Evolutionary conservation across 495 filamentous ascomycete genomes (phyloP).

Genomic region (Xylaria nigripes): DNA sequence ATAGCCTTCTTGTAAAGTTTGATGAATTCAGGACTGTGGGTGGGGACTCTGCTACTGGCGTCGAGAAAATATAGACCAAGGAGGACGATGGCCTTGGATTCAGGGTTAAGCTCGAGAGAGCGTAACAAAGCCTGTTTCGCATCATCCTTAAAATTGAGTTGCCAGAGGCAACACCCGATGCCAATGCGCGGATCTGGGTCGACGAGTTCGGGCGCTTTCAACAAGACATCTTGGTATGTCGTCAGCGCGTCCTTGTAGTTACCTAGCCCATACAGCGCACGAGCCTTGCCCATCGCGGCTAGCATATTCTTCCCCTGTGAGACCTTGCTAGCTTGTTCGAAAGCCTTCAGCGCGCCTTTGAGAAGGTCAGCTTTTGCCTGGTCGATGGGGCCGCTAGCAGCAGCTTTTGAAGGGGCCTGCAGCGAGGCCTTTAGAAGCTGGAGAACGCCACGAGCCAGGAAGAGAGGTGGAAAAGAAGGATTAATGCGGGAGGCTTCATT

Average conservation of each 20-base stretch:
- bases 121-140: constrained; percentile 86
- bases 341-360: constrained; percentile 76
- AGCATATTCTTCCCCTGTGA: constrained; percentile 82
- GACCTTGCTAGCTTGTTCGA: constrained; percentile 80
- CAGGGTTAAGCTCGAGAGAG: constrained; percentile 72
- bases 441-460: constrained; percentile 84
- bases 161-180: constrained; percentile 93
- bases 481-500: constrained; percentile 94
- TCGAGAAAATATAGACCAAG: constrained; percentile 84
- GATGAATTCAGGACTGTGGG: constrained; percentile 67
- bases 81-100: constrained; percentile 87
- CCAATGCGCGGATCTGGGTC: constrained; percentile 95
- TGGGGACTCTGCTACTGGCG: constrained; percentile 66
- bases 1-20: constrained; percentile 85
- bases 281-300: constrained; percentile 77
- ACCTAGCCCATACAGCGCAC: constrained; percentile 74
- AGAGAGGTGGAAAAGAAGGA: constrained; percentile 79
- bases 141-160: constrained; percentile 85
- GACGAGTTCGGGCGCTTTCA: constrained; percentile 75
- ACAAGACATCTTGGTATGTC: constrained; percentile 75
- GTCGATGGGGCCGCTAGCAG: constrained; percentile 52
- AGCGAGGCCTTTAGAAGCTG: constrained; percentile 81
- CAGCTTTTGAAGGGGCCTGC: constrained; percentile 61
- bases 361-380: constrained; percentile 72
- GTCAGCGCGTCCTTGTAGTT: constrained; percentile 74